Base-by-base conservation (phyloP, 2,329 filamentous ascomycete genomes). In the Sporothrix pallida region DNA sequence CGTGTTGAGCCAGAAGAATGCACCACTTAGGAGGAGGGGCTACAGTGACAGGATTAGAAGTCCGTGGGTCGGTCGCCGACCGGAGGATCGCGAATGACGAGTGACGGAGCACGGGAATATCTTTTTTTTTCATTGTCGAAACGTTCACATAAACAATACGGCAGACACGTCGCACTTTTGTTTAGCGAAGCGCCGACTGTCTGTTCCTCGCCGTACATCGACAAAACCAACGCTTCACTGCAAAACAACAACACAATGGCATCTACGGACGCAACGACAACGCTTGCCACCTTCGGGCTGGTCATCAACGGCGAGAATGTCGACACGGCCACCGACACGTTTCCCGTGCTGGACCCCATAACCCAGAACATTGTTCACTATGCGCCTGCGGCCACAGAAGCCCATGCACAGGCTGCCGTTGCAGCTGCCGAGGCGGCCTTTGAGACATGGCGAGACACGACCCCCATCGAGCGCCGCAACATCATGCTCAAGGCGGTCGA, bases 371-470 rank as follows among this genome's bases (percentile, higher is more conserved):
- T 58, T 10, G 56, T 58, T 1, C 58, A 62, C 7, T n/a, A 62
- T 10, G 31, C 58, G 1, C 58, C 58, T 1, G 58, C 58, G 8
- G 31, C 58, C 26, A 62, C 26, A 26, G 31, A 42, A 2, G 58
- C 26, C 13, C 58, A 62, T 7, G 58, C 58, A 15, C 58, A n/a
- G 26, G 58, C 58, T 6, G 58, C 58, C 7, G 58, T 62, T n/a
- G 26, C 58, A 3, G 56, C 56, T 1, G 56, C 56, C 56, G 56
- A 58, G 56, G 20, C 23, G 4, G 56, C 56, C 23, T 58, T 58
- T 15, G 56, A 58, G 23, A 58, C 56, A 13, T 58, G 56, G 56
- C 56, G 56, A 6, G 56, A 58, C 20, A 58, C 56, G 20, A 58
- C 56, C 7, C 56, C 56, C 10, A 58, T 58, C 20, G 26, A 62